Percentiles rank a stretch among this genome's conserved stretches.
phyloP scores from a whole-genome alignment of 495 filamentous ascomycete species.

The Copromyces sp. region DNA sequence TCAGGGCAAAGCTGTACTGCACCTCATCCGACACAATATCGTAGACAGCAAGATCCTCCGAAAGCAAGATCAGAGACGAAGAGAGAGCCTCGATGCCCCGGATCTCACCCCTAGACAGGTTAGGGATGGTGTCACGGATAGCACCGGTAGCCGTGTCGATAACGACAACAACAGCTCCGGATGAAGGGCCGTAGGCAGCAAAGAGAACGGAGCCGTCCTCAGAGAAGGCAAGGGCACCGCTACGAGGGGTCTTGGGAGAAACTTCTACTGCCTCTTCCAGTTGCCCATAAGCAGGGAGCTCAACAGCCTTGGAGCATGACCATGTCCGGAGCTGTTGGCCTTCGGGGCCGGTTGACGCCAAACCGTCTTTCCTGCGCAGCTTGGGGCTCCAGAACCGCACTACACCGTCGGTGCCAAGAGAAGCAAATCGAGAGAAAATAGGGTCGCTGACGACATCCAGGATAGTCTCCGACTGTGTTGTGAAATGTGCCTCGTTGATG shows the following conservation, averaged over 20 bases:
- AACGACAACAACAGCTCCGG: constrained; percentile 41
- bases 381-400: constrained; percentile 72
- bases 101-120: constrained; percentile 44
- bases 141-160: constrained; percentile 49
- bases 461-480: constrained; percentile 42
- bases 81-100: constrained; percentile 48
- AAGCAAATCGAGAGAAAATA: constrained; percentile 58
- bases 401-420: constrained; percentile 67
- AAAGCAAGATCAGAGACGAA: constrained; percentile 51
- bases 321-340: constrained; percentile 54
- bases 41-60: constrained; percentile 53
- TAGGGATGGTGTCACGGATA: constrained; percentile 42
- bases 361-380: constrained; percentile 50
- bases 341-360: constrained; percentile 43
- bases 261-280: constrained; percentile 21
- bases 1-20: constrained; percentile 37
- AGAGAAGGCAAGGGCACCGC: constrained; percentile 59
- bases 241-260: constrained; percentile 11
- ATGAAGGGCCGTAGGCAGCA: constrained; percentile 33
- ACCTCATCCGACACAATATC: constrained; percentile 53
- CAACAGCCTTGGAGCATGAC: constrained; percentile 54
- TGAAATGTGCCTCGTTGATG: constrained; percentile 71
- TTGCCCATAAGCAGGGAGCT: constrained; percentile 38
- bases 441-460: constrained; percentile 64
- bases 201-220: constrained; percentile 82